Conservation (phyloP, 371 early-diverging fungal species). For the Paraphysoderma sedebokerense region DNA sequence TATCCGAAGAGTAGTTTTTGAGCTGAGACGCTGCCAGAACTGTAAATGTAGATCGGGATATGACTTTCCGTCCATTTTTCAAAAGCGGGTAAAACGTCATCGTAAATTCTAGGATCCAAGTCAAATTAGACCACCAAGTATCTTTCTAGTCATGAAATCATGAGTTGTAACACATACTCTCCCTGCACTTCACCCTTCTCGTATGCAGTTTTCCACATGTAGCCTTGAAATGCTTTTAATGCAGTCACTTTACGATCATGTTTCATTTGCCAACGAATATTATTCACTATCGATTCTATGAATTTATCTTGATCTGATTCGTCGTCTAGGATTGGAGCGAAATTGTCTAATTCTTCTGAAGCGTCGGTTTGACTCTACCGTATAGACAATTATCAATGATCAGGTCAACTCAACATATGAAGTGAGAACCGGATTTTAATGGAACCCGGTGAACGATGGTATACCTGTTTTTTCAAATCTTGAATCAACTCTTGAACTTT, state of each 20-base stretch:
- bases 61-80: slow-evolving; percentile 40
- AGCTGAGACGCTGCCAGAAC: slow-evolving; percentile 79
- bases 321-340: no score
- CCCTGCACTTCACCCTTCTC: slow-evolving; percentile 53
- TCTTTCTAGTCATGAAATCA: not conserved
- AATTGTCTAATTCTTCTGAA: no score
- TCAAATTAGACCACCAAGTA: not conserved
- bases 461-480: not conserved
- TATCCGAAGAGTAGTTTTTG: slow-evolving; percentile 78
- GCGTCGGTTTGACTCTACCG: no score
- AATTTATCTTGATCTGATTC: no score
- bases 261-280: slow-evolving; percentile 65
- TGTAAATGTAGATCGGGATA: slow-evolving; percentile 70
- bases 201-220: slow-evolving; percentile 82
- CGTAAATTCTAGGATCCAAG: slow-evolving; percentile 40
- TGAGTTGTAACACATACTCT: slow-evolving; percentile 27
- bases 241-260: slow-evolving; percentile 71
- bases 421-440: no score
- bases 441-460: no score
- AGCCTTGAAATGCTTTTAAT: slow-evolving; percentile 82
- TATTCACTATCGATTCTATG: slow-evolving; percentile 38
- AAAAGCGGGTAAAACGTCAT: slow-evolving; percentile 64
- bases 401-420: no score
- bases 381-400: no score
- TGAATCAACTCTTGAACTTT: slow-evolving; percentile 4